Evolutionary conservation across 306 rosid genomes (phyloP), one percentile per base, ranked within the genome.

Genomic region (Betula pendula): DNA sequence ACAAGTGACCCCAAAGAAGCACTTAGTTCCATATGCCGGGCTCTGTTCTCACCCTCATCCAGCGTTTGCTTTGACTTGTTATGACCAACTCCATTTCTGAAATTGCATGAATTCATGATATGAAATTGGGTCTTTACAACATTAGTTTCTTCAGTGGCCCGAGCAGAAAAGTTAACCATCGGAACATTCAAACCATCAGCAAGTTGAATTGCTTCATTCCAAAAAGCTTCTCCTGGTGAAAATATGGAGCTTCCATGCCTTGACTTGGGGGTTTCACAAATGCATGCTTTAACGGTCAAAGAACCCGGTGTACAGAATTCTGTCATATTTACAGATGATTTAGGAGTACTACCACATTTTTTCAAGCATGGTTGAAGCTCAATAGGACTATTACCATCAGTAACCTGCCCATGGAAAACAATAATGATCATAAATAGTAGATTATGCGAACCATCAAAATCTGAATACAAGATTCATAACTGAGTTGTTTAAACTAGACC

Each of bases 211-310:
- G 97, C 98, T 85, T 95, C 97, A 52, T 90, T 81, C 98, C 98
- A 95, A 70, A 95, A 95, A 68, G 92, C 93, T 80, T 92, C 97
- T 76, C 97, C 98, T 25, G 98, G 97, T 7, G 98, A 95, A 92
- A 92, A 84, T 59, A 85, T 73, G 31, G 97, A 95, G 84, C 93
- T 90, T 60, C 98, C 96, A 19, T 77, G 80, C 48, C 71, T 81
- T 22, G 98, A 90, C 83, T 82, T 89, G 42, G 97, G 97, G 69
- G 97, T 95, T 77, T 81, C 88, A 72, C 62, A 77, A 76, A 76
- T 55, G 66, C 78, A 68, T 58, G 80, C 69, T 83, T 88, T 90
- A 63, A 80, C 85, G 80, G 80, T 83, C 84, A 83, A 87, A 31
- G 93, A 85, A 72, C 92, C 92, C 0, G 98, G 98, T 42, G 98